Conservation (phyloP, 306 rosid species). For the Amphicarpaea edgeworthii region DNA sequence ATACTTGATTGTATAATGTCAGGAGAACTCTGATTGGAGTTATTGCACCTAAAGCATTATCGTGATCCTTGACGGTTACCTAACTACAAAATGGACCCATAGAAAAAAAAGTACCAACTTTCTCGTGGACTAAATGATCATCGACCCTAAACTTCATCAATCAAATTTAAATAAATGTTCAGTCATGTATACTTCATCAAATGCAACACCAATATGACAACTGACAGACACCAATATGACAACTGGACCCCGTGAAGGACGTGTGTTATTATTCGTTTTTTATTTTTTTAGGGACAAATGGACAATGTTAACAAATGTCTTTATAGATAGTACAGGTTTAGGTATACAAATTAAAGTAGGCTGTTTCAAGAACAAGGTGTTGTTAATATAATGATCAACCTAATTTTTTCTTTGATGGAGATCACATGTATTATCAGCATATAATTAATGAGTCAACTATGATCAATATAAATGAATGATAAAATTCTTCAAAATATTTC, state of each 20-base stretch:
- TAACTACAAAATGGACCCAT: slow-evolving; percentile 29
- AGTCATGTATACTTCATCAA: background rate
- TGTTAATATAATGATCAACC: background rate
- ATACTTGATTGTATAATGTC: slow-evolving; percentile 14
- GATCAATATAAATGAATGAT: too few species aligned
- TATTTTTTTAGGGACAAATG: background rate
- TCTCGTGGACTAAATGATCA: background rate
- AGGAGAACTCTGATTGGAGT: slow-evolving; percentile 26
- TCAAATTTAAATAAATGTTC: background rate
- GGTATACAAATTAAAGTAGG: background rate
- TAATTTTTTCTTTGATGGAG: too few species aligned
- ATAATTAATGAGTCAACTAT: too few species aligned
- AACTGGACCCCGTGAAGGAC: background rate
- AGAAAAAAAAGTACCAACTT: background rate
- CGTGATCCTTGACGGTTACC: slow-evolving; percentile 21
- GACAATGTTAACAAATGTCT: background rate
- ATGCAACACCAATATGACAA: background rate
- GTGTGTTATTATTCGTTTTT: background rate
- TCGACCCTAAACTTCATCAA: background rate
- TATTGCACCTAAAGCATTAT: slow-evolving; percentile 23
- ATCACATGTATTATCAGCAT: too few species aligned
- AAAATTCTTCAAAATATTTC: too few species aligned
- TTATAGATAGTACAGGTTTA: background rate
- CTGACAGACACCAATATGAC: slow-evolving; percentile 13
- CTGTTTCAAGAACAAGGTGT: background rate